A percentile compares a stretch with the other conserved stretches of the same genome.
Conservation (phyloP, 1,284 basidiomycete species). For the Moesziomyces antarcticus region DNA sequence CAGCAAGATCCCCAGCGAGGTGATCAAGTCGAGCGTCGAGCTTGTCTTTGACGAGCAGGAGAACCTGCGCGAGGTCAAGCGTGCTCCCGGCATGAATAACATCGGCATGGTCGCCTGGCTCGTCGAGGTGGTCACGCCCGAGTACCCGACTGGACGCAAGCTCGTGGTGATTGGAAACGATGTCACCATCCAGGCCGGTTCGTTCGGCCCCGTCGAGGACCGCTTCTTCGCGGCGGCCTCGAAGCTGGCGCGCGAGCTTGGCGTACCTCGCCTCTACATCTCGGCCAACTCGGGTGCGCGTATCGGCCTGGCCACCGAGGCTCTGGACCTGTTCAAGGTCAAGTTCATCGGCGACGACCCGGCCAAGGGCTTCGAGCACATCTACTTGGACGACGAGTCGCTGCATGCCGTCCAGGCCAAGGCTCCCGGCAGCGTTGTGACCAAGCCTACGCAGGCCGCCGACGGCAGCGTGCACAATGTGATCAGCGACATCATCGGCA, state of each 20-base stretch:
- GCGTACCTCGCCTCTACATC: conserved; percentile 93
- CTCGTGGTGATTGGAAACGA: conserved; percentile 95
- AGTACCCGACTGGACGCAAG: conserved; percentile 88
- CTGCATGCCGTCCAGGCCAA: conserved; percentile 72
- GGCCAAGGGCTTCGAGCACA: conserved; percentile 95
- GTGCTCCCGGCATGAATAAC: conserved; percentile 90
- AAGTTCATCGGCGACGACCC: conserved; percentile 88
- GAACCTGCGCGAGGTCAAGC: conserved; percentile 86
- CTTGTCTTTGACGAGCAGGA: conserved; percentile 86
- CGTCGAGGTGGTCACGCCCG: conserved; percentile 90
- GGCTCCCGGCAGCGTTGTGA: conserved; percentile 78
- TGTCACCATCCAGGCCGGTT: conserved; percentile 98
- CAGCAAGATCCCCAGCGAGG: conserved; percentile 51
- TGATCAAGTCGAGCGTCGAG: conserved; percentile 70
- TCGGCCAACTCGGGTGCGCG: conserved; percentile 99
- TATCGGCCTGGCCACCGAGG: conserved; percentile 94
- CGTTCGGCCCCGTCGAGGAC: conserved; percentile 95
- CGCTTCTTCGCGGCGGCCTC: conserved; percentile 96
- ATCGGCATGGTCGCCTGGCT: conserved; percentile 99
- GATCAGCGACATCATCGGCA: conserved; percentile 95
- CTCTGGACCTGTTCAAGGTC: conserved; percentile 86
- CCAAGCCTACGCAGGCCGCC: conserved; percentile 81
- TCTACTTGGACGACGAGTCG: conserved; percentile 77
- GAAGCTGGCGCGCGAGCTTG: conserved; percentile 87
- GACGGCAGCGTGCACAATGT: conserved; percentile 88